Evolutionary conservation across 148 eudicot genomes (phyloP).

Genomic region (Chenopodium berlandieri): DNA sequence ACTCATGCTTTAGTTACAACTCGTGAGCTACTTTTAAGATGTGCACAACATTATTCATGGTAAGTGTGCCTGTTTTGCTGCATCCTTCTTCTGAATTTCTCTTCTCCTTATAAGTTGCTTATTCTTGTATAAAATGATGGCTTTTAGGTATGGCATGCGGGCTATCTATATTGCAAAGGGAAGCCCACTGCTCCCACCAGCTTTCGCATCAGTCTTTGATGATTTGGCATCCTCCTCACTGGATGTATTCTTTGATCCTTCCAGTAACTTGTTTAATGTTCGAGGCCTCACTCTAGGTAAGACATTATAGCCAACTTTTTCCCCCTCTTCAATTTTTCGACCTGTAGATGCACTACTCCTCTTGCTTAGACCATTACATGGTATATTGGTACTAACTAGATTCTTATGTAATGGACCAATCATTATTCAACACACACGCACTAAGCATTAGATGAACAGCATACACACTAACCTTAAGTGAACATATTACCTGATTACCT

Average conservation of each 20-base stretch:
- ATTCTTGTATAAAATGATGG: slow-evolving; percentile 12
- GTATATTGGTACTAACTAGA: not conserved
- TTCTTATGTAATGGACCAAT: not conserved
- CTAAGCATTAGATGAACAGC: too few relatives aligned
- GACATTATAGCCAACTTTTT: not conserved
- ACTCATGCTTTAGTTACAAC: slow-evolving; percentile 92
- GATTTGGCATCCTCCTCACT: slow-evolving; percentile 95
- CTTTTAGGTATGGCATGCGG: slow-evolving; percentile 87
- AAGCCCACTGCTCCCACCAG: slow-evolving; percentile 92
- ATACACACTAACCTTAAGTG: too few relatives aligned
- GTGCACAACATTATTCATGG: slow-evolving; percentile 98
- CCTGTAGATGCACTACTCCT: not conserved
- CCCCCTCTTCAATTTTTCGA: not conserved
- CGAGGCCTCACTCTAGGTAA: slow-evolving; percentile 92
- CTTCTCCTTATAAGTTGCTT: not conserved
- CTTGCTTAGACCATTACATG: not conserved
- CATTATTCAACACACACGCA: not conserved
- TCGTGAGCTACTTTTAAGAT: slow-evolving; percentile 75
- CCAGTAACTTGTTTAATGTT: slow-evolving; percentile 70
- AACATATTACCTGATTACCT: too few relatives aligned
- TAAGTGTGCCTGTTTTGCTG: slow-evolving; percentile 28
- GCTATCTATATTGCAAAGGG: slow-evolving; percentile 98
- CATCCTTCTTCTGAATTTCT: slow-evolving; percentile 11
- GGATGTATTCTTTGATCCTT: slow-evolving; percentile 97
- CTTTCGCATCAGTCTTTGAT: slow-evolving; percentile 92